Percentiles rank a stretch among this genome's conserved stretches.
Conservation (phyloP, 192 early-diverging fungal species). For the Thoreauomyces humboldtii region DNA sequence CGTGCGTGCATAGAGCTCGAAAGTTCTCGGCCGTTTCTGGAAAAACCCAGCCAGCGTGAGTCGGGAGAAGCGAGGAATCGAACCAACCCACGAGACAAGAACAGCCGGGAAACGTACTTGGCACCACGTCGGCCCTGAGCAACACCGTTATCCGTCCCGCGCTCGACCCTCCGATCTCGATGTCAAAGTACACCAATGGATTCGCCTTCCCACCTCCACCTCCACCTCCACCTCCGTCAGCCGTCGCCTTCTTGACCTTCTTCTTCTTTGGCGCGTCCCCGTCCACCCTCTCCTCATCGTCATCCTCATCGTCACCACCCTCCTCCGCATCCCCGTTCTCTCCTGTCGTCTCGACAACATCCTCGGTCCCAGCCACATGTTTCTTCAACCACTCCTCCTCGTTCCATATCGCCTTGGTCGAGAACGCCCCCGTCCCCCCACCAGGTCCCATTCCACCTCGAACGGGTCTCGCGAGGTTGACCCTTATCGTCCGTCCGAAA, state of each 20-base stretch:
- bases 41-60: constrained; percentile 2
- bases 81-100: too few species aligned
- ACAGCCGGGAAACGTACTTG: constrained; percentile 33
- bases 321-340: constrained; percentile 16
- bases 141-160: constrained; percentile 42
- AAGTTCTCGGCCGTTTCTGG: constrained; percentile 89
- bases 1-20: constrained; percentile 87
- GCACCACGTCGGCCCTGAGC: constrained; percentile 34
- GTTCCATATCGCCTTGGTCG: constrained; percentile 39
- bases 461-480: constrained; percentile 74
- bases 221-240: constrained; percentile 4
- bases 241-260: neutral
- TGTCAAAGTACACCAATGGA: constrained; percentile 48
- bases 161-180: constrained; percentile 35
- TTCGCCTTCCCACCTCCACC: constrained; percentile 23
- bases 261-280: constrained; percentile 6
- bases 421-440: too few species aligned
- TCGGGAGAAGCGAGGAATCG: neutral
- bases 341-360: constrained; percentile 5
- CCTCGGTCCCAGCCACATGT: constrained; percentile 23
- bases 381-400: constrained; percentile 42
- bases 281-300: constrained; percentile 8
- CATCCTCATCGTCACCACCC: constrained; percentile 17
- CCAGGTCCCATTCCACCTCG: too few species aligned
- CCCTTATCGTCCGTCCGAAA: constrained; percentile 85